These are phyloP conservation scores for Euphorbia lathyris DNA, from an alignment of 345 rosid genomes.

Conservation along the genomic window DNA sequence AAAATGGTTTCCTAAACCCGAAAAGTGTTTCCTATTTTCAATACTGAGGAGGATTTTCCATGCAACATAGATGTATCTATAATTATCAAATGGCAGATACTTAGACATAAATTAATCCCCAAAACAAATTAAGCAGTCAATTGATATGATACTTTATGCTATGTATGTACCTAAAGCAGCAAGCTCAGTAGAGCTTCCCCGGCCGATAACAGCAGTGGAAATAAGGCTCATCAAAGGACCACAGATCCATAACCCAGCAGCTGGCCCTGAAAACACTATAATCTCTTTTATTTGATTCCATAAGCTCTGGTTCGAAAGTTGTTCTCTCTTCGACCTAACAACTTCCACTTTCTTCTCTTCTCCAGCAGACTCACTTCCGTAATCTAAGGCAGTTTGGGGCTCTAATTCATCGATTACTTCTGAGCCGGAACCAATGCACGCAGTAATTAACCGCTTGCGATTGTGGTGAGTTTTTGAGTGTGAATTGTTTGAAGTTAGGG, in stretches of 20 bases:
- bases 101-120: no score
- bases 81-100: no score
- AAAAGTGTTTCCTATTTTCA: no score
- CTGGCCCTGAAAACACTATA: slow-evolving; percentile 79
- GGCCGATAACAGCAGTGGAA: slow-evolving; percentile 85
- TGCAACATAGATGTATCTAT: no score
- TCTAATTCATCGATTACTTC: slow-evolving; percentile 21
- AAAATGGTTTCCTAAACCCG: no score
- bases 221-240: slow-evolving; percentile 90
- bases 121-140: no score
- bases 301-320: slow-evolving; percentile 53
- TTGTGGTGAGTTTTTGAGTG: neutral
- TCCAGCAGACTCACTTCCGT: neutral
- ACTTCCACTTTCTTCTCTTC: slow-evolving; percentile 20
- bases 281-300: slow-evolving; percentile 83
- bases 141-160: no score
- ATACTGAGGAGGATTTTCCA: no score
- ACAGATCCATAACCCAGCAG: slow-evolving; percentile 82
- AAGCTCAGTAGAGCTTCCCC: slow-evolving; percentile 82
- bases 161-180: slow-evolving; percentile 66
- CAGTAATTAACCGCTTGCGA: slow-evolving; percentile 12
- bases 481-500: slow-evolving; percentile 10
- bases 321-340: slow-evolving; percentile 17
- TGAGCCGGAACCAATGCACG: slow-evolving; percentile 31
- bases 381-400: neutral